Evolutionary conservation across 2,329 filamentous ascomycete species (phyloP).

Genomic region (Ascochyta pisi): DNA sequence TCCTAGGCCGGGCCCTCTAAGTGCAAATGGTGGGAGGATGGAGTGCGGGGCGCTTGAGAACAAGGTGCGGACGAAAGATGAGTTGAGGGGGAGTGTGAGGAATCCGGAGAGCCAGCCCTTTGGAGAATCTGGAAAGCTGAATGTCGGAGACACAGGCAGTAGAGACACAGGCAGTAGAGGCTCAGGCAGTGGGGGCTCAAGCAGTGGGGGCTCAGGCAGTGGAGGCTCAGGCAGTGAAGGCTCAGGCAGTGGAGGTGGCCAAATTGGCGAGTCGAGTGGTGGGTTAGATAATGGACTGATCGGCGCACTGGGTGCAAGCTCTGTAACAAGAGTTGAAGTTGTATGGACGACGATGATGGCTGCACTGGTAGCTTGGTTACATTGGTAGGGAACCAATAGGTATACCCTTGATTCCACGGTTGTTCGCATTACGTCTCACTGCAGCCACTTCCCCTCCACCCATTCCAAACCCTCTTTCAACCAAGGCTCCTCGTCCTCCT

Average conservation of each 20-base stretch:
- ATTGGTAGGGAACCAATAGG: not conserved
- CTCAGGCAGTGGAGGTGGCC: not conserved
- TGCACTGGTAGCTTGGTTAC: not conserved
- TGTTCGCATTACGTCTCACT: not conserved
- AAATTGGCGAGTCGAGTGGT: not conserved
- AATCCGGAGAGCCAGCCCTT: slow-evolving; percentile 42
- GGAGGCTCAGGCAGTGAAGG: not conserved
- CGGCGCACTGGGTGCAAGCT: slow-evolving; percentile 1
- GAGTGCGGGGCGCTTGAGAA: slow-evolving; percentile 40
- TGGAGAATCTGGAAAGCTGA: not conserved
- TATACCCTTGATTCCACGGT: not conserved
- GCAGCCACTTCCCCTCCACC: slow-evolving; percentile 37
- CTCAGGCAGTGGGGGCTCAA: too few relatives aligned
- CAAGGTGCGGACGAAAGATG: slow-evolving; percentile 31
- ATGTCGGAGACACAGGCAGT: not conserved
- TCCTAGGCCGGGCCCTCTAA: slow-evolving; percentile 43
- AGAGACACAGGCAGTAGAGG: not conserved
- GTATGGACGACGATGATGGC: not conserved
- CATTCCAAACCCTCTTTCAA: slow-evolving; percentile 36
- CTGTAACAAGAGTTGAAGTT: not conserved
- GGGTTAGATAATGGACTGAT: not conserved
- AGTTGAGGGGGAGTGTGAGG: slow-evolving; percentile 39
- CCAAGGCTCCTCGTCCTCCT: slow-evolving; percentile 39
- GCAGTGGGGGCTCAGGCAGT: too few relatives aligned
- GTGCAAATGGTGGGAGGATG: slow-evolving; percentile 44